Evolutionary conservation across 1,284 basidiomycete genomes (phyloP).

Genomic region (Tilletia walkeri): DNA sequence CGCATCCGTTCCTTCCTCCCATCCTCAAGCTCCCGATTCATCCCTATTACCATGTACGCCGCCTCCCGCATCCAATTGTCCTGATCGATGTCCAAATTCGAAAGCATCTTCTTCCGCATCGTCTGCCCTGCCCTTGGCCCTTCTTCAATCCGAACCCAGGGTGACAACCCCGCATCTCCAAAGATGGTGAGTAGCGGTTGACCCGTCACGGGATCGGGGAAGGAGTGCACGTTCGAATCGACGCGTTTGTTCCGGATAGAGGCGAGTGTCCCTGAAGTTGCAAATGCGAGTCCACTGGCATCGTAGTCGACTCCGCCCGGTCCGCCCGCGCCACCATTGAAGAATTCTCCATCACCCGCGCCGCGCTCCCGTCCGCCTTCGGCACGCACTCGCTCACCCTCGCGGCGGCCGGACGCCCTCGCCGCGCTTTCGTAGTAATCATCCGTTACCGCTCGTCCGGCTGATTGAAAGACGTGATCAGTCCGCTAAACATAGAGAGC

Average conservation of each 20-base stretch:
- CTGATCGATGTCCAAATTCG: slow-evolving; percentile 46
- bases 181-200: slow-evolving; percentile 46
- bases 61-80: slow-evolving; percentile 55
- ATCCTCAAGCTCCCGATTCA: slow-evolving; percentile 50
- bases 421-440: slow-evolving; percentile 90
- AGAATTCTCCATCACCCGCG: slow-evolving; percentile 4
- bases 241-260: slow-evolving; percentile 13
- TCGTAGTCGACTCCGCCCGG: not conserved
- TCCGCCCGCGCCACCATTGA: not conserved
- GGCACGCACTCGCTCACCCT: slow-evolving; percentile 48
- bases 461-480: slow-evolving; percentile 58
- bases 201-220: slow-evolving; percentile 43
- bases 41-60: slow-evolving; percentile 47
- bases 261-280: slow-evolving; percentile 10
- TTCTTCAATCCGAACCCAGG: slow-evolving; percentile 44
- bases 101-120: slow-evolving; percentile 34
- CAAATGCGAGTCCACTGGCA: not conserved
- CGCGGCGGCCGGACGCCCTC: slow-evolving; percentile 58
- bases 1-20: slow-evolving; percentile 39
- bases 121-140: slow-evolving; percentile 27
- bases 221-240: slow-evolving; percentile 42
- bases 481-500: not conserved
- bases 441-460: slow-evolving; percentile 84
- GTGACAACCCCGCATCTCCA: slow-evolving; percentile 47
- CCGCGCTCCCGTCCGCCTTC: slow-evolving; percentile 41